A percentile compares a stretch with the other conserved stretches of the same genome.
These are phyloP conservation scores for Fusarium praegraminearum DNA, from an alignment of 2,329 filamentous ascomycete species.

Conservation along the genomic window DNA sequence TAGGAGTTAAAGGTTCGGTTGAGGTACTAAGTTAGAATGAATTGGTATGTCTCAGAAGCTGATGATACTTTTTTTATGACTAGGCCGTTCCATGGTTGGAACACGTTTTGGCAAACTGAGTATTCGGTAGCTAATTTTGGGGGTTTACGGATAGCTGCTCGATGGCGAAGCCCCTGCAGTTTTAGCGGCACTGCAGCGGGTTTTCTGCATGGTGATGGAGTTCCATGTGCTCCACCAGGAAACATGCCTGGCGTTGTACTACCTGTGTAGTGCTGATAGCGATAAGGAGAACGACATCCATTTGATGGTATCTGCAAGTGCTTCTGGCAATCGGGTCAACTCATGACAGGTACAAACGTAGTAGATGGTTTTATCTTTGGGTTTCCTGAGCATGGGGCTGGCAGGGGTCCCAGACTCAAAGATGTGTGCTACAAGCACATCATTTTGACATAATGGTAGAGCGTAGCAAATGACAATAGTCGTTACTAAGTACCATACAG, in stretches of 20 bases:
- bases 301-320: not conserved
- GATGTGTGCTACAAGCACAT: too few relatives aligned
- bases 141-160: not conserved
- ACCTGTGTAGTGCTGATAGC: conserved; percentile 24
- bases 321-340: not conserved
- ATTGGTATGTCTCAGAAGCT: not conserved
- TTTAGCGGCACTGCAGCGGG: conserved; percentile 22
- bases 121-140: not conserved
- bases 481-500: not conserved
- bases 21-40: not conserved
- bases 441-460: too few relatives aligned
- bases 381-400: not conserved
- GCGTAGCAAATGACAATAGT: too few relatives aligned
- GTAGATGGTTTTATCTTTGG: not conserved
- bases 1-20: not conserved
- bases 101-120: not conserved
- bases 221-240: conserved; percentile 5
- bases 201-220: conserved; percentile 15
- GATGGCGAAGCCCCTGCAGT: conserved; percentile 1
- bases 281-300: conserved; percentile 34
- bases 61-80: not conserved
- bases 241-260: not conserved
- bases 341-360: not conserved
- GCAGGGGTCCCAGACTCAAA: too few relatives aligned
- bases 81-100: not conserved